Percentiles rank a stretch among this genome's conserved stretches.
phyloP scores from a whole-genome alignment of 495 filamentous ascomycete genomes.

The Acidiella bohemica region DNA sequence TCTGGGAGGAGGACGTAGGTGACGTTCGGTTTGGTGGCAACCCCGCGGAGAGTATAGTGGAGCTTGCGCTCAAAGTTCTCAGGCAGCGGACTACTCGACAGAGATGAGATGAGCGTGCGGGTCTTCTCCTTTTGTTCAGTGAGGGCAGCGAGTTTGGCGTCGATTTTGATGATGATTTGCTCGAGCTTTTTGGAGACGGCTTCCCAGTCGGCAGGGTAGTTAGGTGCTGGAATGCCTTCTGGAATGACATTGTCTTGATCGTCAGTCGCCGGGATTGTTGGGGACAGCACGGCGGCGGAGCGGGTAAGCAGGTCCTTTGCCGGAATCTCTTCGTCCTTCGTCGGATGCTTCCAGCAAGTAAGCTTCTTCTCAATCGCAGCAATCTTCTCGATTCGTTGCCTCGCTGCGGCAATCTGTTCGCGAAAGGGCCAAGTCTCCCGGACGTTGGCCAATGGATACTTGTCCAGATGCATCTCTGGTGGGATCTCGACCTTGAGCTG shows the following conservation, averaged over 20 bases:
- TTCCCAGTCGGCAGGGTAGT: slow-evolving; percentile 1
- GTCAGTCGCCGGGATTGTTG: background rate
- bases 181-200: slow-evolving; percentile 8
- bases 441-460: slow-evolving; percentile 16
- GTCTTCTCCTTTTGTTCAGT: slow-evolving; percentile 12
- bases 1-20: slow-evolving; percentile 18
- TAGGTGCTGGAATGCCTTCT: background rate
- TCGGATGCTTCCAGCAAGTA: slow-evolving; percentile 10
- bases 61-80: slow-evolving; percentile 1
- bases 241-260: background rate
- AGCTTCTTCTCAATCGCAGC: slow-evolving; percentile 10
- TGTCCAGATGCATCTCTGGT: slow-evolving; percentile 16
- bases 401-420: slow-evolving; percentile 2
- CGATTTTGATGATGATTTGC: slow-evolving; percentile 11
- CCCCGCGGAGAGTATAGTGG: slow-evolving; percentile 20
- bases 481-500: slow-evolving; percentile 12
- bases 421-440: slow-evolving; percentile 1
- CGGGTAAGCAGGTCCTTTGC: slow-evolving; percentile 9
- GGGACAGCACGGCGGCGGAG: slow-evolving; percentile 3
- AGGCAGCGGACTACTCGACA: slow-evolving; percentile 9
- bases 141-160: slow-evolving; percentile 12
- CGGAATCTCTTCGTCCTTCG: slow-evolving; percentile 1
- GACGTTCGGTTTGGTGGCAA: slow-evolving; percentile 16
- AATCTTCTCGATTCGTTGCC: slow-evolving; percentile 7
- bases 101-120: slow-evolving; percentile 5